Percentiles rank a stretch among this genome's conserved stretches.
Conservation (phyloP, 352 stramenopile species). For the Phytopythium montanum region DNA sequence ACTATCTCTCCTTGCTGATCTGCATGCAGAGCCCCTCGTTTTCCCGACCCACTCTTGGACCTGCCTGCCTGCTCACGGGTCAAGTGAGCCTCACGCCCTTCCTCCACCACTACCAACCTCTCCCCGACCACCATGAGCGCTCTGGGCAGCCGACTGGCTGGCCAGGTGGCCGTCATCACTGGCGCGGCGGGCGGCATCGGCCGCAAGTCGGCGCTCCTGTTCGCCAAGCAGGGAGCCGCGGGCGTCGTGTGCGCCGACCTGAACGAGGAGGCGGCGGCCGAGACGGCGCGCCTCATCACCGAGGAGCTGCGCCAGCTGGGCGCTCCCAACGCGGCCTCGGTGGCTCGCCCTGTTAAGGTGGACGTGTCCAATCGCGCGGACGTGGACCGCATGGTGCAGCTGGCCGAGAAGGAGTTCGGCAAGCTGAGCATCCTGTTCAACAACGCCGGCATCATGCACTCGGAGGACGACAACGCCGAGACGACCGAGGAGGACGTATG, state of each 20-base stretch:
- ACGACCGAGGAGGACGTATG: slow-evolving; percentile 75
- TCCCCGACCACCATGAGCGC: slow-evolving; percentile 32
- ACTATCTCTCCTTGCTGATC: background rate
- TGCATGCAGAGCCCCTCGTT: background rate
- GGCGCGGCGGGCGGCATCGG: slow-evolving; percentile 80
- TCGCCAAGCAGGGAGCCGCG: slow-evolving; percentile 73
- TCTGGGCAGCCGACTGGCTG: slow-evolving; percentile 50
- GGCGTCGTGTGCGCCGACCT: slow-evolving; percentile 81
- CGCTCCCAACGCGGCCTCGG: slow-evolving; percentile 30
- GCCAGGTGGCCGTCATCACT: slow-evolving; percentile 81
- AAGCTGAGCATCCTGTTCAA: slow-evolving; percentile 82
- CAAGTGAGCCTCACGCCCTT: background rate
- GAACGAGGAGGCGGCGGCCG: slow-evolving; percentile 57
- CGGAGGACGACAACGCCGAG: slow-evolving; percentile 73
- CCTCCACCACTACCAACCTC: background rate
- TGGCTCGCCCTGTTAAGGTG: slow-evolving; percentile 50
- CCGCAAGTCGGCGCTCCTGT: slow-evolving; percentile 77
- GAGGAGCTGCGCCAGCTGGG: slow-evolving; percentile 61
- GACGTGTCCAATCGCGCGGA: slow-evolving; percentile 75
- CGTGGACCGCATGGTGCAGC: slow-evolving; percentile 71
- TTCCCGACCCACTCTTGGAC: slow-evolving; percentile 15
- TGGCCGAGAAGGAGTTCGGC: slow-evolving; percentile 80
- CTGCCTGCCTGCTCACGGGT: slow-evolving; percentile 12
- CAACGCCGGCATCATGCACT: slow-evolving; percentile 87
- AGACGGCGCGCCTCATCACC: slow-evolving; percentile 66